phyloP scores from a whole-genome alignment of 78 protist species.

The Dictyostelium brefeldianum region DNA sequence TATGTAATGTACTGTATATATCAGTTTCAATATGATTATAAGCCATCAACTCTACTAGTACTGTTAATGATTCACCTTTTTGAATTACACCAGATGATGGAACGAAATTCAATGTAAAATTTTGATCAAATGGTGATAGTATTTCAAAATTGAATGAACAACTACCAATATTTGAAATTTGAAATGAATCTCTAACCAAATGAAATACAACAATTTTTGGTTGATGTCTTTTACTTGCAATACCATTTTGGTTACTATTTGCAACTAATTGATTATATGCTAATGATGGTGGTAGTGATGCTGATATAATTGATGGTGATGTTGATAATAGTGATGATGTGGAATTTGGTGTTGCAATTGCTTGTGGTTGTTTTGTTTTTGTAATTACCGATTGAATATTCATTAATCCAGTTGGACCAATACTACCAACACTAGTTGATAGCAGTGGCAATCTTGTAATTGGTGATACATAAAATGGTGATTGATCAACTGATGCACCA shows the following conservation, averaged over 20 bases:
- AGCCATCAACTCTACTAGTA: slow-evolving; percentile 41
- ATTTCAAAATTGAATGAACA: slow-evolving; percentile 55
- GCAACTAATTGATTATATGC: slow-evolving; percentile 9
- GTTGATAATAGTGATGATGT: background rate
- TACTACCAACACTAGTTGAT: background rate
- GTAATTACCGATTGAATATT: background rate
- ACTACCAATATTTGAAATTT: slow-evolving; percentile 48
- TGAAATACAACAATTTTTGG: slow-evolving; percentile 69
- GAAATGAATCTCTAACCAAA: slow-evolving; percentile 54
- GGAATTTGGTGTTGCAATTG: background rate
- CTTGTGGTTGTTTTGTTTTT: background rate
- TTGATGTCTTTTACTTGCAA: slow-evolving; percentile 1
- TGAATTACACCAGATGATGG: slow-evolving; percentile 44
- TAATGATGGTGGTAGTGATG: background rate
- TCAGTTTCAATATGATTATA: slow-evolving; percentile 40
- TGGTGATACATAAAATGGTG: slow-evolving; percentile 8
- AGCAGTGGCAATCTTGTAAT: slow-evolving; percentile 8
- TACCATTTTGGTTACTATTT: background rate
- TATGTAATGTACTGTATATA: slow-evolving; percentile 52
- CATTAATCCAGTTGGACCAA: background rate
- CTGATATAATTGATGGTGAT: background rate
- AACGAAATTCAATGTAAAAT: slow-evolving; percentile 16
- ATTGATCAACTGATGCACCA: background rate
- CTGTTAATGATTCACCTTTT: slow-evolving; percentile 23
- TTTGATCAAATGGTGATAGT: slow-evolving; percentile 62